phyloP scores from a whole-genome alignment of 2,329 filamentous ascomycete genomes.

The Mycogone perniciosa region DNA sequence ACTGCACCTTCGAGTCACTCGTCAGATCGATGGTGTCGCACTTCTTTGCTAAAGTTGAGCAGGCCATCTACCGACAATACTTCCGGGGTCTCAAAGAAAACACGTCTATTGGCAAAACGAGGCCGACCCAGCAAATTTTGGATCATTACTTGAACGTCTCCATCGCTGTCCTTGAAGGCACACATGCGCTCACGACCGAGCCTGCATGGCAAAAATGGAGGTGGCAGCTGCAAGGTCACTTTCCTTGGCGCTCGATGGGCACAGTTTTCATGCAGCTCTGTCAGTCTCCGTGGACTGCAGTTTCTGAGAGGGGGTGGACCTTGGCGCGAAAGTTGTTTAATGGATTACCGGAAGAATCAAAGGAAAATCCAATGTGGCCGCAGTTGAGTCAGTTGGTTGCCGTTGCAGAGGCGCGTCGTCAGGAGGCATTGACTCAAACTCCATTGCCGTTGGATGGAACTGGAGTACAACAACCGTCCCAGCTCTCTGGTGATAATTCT shows the following conservation, averaged over 20 bases:
- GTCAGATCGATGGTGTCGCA: slow-evolving; percentile 18
- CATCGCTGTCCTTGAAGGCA: slow-evolving; percentile 17
- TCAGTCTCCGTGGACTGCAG: slow-evolving; percentile 17
- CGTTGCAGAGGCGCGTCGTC: neutral
- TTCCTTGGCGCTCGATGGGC: slow-evolving; percentile 23
- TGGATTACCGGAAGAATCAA: neutral
- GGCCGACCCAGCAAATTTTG: slow-evolving; percentile 1
- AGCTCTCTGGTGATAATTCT: too few species aligned
- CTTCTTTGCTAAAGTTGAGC: slow-evolving; percentile 24
- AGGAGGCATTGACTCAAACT: too few species aligned
- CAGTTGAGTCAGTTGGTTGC: too few species aligned
- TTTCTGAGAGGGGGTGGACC: slow-evolving; percentile 20
- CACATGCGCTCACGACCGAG: slow-evolving; percentile 17
- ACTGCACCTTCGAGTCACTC: neutral
- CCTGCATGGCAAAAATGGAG: slow-evolving; percentile 21
- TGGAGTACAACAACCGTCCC: too few species aligned
- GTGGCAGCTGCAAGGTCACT: slow-evolving; percentile 24
- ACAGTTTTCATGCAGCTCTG: slow-evolving; percentile 19
- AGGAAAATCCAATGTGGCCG: neutral
- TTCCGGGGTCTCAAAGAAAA: neutral
- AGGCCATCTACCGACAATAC: slow-evolving; percentile 15
- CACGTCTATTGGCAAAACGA: neutral
- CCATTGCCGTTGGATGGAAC: too few species aligned
- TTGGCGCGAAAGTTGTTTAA: neutral
- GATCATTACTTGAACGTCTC: slow-evolving; percentile 10